These are phyloP conservation scores for Candida sithepensis DNA, from an alignment of 805 yeast species.

Conservation along the genomic window DNA sequence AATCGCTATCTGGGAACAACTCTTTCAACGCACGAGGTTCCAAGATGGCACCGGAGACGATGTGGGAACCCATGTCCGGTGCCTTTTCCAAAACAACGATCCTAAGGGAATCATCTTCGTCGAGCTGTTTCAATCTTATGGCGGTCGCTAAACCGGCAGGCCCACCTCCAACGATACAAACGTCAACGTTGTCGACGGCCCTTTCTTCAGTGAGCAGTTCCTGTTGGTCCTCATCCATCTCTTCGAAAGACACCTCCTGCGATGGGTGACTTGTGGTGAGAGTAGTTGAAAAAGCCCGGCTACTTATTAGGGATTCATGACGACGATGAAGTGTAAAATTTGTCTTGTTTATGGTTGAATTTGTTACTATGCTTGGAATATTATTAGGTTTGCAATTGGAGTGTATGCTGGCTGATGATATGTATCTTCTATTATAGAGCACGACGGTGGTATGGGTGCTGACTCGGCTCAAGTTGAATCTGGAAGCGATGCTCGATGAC, in stretches of 20 bases:
- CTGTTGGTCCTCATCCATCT: conserved; percentile 40
- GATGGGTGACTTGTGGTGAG: conserved; percentile 5
- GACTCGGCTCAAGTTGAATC: neutral
- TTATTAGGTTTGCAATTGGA: no score
- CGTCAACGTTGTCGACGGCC: conserved; percentile 85
- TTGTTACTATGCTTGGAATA: neutral
- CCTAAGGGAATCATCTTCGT: conserved; percentile 59
- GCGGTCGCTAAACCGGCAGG: conserved; percentile 98
- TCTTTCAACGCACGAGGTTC: conserved; percentile 89
- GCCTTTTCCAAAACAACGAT: conserved; percentile 92
- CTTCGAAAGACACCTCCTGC: conserved; percentile 23
- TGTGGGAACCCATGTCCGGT: conserved; percentile 89
- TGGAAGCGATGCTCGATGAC: neutral
- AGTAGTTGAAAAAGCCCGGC: neutral
- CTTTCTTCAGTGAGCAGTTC: conserved; percentile 57
- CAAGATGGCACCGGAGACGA: conserved; percentile 87
- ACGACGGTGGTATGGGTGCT: neutral
- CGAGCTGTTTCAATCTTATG: conserved; percentile 81
- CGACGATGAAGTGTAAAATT: neutral
- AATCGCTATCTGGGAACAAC: conserved; percentile 68
- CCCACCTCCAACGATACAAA: conserved; percentile 96
- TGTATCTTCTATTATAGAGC: neutral
- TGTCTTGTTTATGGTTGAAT: neutral
- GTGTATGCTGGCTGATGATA: neutral
- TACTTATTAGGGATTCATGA: neutral